A percentile compares a stretch with the other conserved stretches of the same genome.
Conservation (phyloP, 208 protist species). For the Spongospora subterranea region DNA sequence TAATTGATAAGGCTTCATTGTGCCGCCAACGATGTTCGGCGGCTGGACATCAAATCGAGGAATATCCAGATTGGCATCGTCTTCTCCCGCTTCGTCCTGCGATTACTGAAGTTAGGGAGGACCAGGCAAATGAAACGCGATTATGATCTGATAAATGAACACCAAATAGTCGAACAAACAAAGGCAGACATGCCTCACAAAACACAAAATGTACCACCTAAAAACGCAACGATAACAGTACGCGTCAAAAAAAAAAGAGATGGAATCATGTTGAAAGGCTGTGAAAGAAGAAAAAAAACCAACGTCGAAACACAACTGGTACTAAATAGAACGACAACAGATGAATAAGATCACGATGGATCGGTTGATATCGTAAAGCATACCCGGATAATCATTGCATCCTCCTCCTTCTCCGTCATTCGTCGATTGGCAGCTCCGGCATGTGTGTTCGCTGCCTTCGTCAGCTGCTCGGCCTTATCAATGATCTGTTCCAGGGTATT, state of each 20-base stretch:
- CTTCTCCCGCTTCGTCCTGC: slow-evolving; percentile 21
- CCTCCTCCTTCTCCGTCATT: slow-evolving; percentile 68
- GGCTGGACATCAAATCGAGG: slow-evolving; percentile 55
- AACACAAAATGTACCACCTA: too few relatives aligned
- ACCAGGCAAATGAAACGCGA: too few relatives aligned
- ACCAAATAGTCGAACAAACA: too few relatives aligned
- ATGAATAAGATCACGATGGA: background rate
- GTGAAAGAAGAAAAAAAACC: too few relatives aligned
- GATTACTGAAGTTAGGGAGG: too few relatives aligned
- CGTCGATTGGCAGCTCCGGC: background rate
- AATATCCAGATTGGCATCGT: background rate
- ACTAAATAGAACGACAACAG: too few relatives aligned
- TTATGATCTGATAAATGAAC: too few relatives aligned
- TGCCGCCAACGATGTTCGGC: slow-evolving; percentile 68
- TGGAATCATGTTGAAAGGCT: too few relatives aligned
- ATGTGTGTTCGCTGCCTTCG: background rate
- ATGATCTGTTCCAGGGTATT: slow-evolving; percentile 6
- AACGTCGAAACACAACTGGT: too few relatives aligned
- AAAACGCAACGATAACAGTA: too few relatives aligned
- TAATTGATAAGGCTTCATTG: slow-evolving; percentile 94
- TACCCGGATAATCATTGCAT: slow-evolving; percentile 59
- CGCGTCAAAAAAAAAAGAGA: too few relatives aligned
- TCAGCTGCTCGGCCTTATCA: background rate
- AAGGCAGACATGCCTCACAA: too few relatives aligned
- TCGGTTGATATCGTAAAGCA: background rate